Evolutionary conservation across 148 eudicot genomes (phyloP).

Genomic region (Silene uniflora): DNA sequence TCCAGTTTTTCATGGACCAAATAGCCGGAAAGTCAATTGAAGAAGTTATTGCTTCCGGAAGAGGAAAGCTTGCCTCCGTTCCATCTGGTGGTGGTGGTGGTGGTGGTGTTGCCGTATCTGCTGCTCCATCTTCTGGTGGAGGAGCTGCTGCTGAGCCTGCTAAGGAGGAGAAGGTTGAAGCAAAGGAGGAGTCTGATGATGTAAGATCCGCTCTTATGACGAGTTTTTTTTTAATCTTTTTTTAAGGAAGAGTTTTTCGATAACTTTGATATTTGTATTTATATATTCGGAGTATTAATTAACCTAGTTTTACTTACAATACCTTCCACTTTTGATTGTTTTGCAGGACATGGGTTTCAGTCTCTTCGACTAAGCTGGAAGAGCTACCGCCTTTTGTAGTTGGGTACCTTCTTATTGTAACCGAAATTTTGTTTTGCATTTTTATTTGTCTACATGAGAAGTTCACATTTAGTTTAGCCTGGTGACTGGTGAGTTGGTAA

Average conservation of each 20-base stretch:
- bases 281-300: too few species aligned
- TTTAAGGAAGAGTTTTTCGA: not conserved
- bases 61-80: constrained; percentile 85
- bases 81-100: constrained; percentile 92
- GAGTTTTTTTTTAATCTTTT: not conserved
- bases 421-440: constrained; percentile 19
- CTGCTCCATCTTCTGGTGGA: constrained; percentile 48
- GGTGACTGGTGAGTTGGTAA: not conserved
- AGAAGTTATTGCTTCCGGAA: constrained; percentile 70
- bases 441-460: not conserved
- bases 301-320: too few species aligned
- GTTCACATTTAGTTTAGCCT: not conserved
- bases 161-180: constrained; percentile 80
- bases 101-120: constrained; percentile 54
- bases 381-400: not conserved
- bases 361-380: constrained; percentile 62
- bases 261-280: too few species aligned
- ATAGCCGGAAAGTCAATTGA: constrained; percentile 63
- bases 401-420: not conserved
- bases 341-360: constrained; percentile 91
- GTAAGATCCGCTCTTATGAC: constrained; percentile 33
- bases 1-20: constrained; percentile 57
- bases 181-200: constrained; percentile 83
- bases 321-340: not conserved
- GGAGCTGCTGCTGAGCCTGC: constrained; percentile 62